Percentiles rank a stretch among this genome's conserved stretches.
These are phyloP conservation scores for Tuber melanosporum DNA, from an alignment of 495 filamentous ascomycete genomes.

Conservation along the genomic window DNA sequence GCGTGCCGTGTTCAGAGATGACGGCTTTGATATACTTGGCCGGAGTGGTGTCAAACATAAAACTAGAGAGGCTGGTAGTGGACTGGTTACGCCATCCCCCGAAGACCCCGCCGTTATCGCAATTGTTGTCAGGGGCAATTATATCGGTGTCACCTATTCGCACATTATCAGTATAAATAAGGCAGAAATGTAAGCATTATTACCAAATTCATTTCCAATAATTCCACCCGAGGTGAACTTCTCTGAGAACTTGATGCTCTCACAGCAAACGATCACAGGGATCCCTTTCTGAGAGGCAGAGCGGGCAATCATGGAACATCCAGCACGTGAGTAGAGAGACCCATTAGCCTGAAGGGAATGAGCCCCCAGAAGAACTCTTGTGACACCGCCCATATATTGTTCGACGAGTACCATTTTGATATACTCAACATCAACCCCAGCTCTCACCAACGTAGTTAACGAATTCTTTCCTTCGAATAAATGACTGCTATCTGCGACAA, in stretches of 20 bases:
- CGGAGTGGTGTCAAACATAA: constrained; percentile 93
- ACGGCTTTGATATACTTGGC: constrained; percentile 80
- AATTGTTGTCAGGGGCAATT: constrained; percentile 20
- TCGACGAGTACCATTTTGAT: constrained; percentile 67
- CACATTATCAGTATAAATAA: constrained; percentile 8
- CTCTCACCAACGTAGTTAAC: constrained; percentile 57
- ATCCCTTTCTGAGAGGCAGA: constrained; percentile 65
- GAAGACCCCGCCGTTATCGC: constrained; percentile 43
- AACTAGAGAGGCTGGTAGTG: constrained; percentile 66
- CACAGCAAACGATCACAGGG: constrained; percentile 84
- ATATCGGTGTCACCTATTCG: constrained; percentile 30
- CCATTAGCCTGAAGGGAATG: constrained; percentile 90
- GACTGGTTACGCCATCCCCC: constrained; percentile 56
- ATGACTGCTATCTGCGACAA: constrained; percentile 75
- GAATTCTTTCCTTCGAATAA: constrained; percentile 73
- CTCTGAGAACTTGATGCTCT: constrained; percentile 93
- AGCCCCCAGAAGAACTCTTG: constrained; percentile 77
- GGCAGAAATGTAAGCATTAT: constrained; percentile 49
- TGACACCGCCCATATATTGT: constrained; percentile 64
- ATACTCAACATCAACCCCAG: constrained; percentile 72
- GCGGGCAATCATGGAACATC: constrained; percentile 84
- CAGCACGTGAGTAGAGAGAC: constrained; percentile 74
- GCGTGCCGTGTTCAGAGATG: constrained; percentile 80
- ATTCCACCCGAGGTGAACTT: constrained; percentile 83
- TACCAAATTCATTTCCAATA: constrained; percentile 83